phyloP scores from a whole-genome alignment of 495 filamentous ascomycete species.

The Xylaria sp. region DNA sequence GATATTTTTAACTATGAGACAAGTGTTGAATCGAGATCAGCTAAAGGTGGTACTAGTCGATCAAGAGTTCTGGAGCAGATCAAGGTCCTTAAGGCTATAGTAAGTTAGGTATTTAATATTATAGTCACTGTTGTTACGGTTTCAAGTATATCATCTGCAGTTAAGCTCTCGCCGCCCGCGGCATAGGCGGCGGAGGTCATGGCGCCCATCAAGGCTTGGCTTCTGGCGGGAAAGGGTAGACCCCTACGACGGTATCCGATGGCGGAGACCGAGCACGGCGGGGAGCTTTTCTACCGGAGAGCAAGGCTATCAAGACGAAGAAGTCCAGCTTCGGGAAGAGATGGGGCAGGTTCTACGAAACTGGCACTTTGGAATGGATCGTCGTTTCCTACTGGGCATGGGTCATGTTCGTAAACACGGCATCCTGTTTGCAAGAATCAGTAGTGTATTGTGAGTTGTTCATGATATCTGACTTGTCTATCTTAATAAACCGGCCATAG shows the following conservation, averaged over 20 bases:
- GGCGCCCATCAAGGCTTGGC: constrained; percentile 7
- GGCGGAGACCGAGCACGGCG: constrained; percentile 2
- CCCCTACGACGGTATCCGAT: background rate
- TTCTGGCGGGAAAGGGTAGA: constrained; percentile 8
- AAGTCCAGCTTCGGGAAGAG: constrained; percentile 10
- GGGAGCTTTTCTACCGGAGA: constrained; percentile 7
- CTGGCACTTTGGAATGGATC: constrained; percentile 7
- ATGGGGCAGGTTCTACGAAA: constrained; percentile 2
- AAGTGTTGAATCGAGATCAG: constrained; percentile 73
- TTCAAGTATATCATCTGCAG: constrained; percentile 4
- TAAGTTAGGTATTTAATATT: constrained; percentile 31
- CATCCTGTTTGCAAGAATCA: constrained; percentile 9
- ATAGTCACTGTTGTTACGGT: constrained; percentile 5
- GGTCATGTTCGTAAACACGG: constrained; percentile 10
- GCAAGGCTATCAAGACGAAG: constrained; percentile 4
- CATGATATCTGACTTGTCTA: constrained; percentile 10
- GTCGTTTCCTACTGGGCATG: no score
- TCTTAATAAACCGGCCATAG: constrained; percentile 1
- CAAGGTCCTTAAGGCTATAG: constrained; percentile 61
- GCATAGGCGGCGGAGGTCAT: constrained; percentile 9
- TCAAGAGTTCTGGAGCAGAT: constrained; percentile 75
- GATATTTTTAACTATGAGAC: constrained; percentile 72
- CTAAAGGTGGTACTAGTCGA: constrained; percentile 72
- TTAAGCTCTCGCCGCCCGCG: constrained; percentile 9
- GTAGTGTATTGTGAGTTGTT: constrained; percentile 6